Evolutionary conservation across 768 basidiomycete genomes (phyloP).

Genomic region (Amanita phalloides): DNA sequence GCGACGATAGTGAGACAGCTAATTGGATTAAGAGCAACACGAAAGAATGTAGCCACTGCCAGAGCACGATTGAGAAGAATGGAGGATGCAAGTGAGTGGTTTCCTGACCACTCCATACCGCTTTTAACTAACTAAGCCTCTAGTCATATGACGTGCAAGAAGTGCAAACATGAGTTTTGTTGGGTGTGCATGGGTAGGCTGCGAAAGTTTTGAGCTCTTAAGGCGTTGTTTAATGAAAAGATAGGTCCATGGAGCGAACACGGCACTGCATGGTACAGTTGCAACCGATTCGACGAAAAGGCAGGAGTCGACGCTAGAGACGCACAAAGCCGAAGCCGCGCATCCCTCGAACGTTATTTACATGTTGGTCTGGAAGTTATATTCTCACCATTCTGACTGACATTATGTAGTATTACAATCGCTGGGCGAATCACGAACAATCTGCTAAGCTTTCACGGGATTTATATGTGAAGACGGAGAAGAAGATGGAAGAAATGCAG

Average conservation of each 20-base stretch:
- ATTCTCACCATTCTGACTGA: background rate
- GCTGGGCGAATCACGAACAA: slow-evolving; percentile 99
- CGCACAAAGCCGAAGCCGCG: slow-evolving; percentile 81
- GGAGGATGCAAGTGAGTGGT: slow-evolving; percentile 89
- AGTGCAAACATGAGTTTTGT: slow-evolving; percentile 97
- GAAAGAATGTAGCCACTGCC: slow-evolving; percentile 93
- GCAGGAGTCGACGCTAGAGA: slow-evolving; percentile 81
- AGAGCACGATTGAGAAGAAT: slow-evolving; percentile 99
- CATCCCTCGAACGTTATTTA: slow-evolving; percentile 89
- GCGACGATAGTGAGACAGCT: slow-evolving; percentile 95
- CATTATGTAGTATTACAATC: slow-evolving; percentile 84
- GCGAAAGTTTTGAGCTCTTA: background rate
- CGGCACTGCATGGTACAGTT: slow-evolving; percentile 96
- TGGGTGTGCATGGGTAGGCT: slow-evolving; percentile 95
- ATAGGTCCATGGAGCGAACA: slow-evolving; percentile 95
- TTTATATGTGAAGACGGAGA: slow-evolving; percentile 90
- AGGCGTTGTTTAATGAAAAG: slow-evolving; percentile 13
- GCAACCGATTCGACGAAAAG: slow-evolving; percentile 95
- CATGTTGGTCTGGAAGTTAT: slow-evolving; percentile 50
- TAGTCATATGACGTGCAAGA: slow-evolving; percentile 99
- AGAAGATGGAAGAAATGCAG: slow-evolving; percentile 99
- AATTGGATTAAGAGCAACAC: slow-evolving; percentile 99
- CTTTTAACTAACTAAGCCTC: background rate
- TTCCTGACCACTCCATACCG: slow-evolving; percentile 4
- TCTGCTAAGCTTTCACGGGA: slow-evolving; percentile 95